phyloP scores from a whole-genome alignment of 1,284 basidiomycete genomes.

The Chiua sp. region DNA sequence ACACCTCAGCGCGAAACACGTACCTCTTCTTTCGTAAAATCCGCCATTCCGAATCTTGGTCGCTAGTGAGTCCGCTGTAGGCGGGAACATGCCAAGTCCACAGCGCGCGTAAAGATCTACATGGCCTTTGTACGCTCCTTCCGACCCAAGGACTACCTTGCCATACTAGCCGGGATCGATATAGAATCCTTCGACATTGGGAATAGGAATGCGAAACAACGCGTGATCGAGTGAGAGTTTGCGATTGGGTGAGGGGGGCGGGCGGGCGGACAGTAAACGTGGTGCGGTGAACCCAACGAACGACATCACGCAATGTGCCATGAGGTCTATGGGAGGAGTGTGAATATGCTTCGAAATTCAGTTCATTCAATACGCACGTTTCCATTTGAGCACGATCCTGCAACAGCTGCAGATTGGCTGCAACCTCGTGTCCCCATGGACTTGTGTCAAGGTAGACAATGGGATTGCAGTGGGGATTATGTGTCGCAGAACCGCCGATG shows the following conservation, averaged over 20 bases:
- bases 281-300: constrained; percentile 77
- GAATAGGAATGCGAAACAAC: constrained; percentile 47
- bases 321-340: constrained; percentile 57
- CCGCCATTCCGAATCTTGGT: constrained; percentile 33
- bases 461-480: constrained; percentile 44
- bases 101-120: constrained; percentile 79
- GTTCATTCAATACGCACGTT: constrained; percentile 57
- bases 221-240: constrained; percentile 22
- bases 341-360: neutral
- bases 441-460: constrained; percentile 72
- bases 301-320: constrained; percentile 75
- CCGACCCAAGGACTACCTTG: constrained; percentile 77
- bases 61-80: constrained; percentile 44
- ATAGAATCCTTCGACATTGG: constrained; percentile 58
- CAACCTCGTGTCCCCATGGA: constrained; percentile 78
- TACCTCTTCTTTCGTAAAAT: constrained; percentile 63
- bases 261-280: constrained; percentile 66
- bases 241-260: constrained; percentile 19
- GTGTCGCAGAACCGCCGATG: constrained; percentile 51
- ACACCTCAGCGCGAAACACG: constrained; percentile 28
- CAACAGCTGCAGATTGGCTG: constrained; percentile 69
- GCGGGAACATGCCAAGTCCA: constrained; percentile 64
- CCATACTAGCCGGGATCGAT: constrained; percentile 78
- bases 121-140: constrained; percentile 82
- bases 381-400: constrained; percentile 78